phyloP scores from a whole-genome alignment of 805 yeast species.

The Candida ovalis region DNA sequence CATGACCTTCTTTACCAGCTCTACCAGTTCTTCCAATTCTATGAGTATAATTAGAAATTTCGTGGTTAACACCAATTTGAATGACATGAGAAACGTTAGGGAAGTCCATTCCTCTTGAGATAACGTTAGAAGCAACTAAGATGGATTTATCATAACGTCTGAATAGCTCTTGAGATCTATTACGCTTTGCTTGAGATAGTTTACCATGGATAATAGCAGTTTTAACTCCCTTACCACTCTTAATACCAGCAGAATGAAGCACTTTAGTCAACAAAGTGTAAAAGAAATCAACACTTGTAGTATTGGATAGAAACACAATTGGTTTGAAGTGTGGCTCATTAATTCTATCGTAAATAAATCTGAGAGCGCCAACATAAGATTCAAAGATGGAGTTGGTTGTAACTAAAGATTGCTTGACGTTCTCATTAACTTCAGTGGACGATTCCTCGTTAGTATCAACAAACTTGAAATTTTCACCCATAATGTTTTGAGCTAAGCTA shows the following conservation, averaged over 20 bases:
- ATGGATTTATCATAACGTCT: slow-evolving; percentile 44
- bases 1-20: slow-evolving; percentile 77
- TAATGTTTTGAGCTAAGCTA: slow-evolving; percentile 55
- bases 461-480: slow-evolving; percentile 50
- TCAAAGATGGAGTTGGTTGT: slow-evolving; percentile 53
- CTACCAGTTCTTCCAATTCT: slow-evolving; percentile 96
- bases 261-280: slow-evolving; percentile 35
- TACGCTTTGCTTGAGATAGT: slow-evolving; percentile 62
- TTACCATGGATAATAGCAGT: slow-evolving; percentile 60
- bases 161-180: slow-evolving; percentile 28
- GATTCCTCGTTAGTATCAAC: slow-evolving; percentile 79
- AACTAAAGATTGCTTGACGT: slow-evolving; percentile 65
- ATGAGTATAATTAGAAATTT: slow-evolving; percentile 79
- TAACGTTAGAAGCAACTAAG: slow-evolving; percentile 85
- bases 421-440: slow-evolving; percentile 57
- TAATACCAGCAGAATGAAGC: too few relatives aligned
- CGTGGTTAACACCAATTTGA: slow-evolving; percentile 76
- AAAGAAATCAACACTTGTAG: slow-evolving; percentile 59
- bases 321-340: slow-evolving; percentile 56
- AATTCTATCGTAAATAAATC: slow-evolving; percentile 40
- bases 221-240: slow-evolving; percentile 14
- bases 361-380: slow-evolving; percentile 53
- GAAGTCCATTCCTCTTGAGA: slow-evolving; percentile 96
- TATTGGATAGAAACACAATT: slow-evolving; percentile 79
- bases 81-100: slow-evolving; percentile 81